These are phyloP conservation scores for Hericium rajendrae DNA, from an alignment of 768 basidiomycete species.

Conservation along the genomic window DNA sequence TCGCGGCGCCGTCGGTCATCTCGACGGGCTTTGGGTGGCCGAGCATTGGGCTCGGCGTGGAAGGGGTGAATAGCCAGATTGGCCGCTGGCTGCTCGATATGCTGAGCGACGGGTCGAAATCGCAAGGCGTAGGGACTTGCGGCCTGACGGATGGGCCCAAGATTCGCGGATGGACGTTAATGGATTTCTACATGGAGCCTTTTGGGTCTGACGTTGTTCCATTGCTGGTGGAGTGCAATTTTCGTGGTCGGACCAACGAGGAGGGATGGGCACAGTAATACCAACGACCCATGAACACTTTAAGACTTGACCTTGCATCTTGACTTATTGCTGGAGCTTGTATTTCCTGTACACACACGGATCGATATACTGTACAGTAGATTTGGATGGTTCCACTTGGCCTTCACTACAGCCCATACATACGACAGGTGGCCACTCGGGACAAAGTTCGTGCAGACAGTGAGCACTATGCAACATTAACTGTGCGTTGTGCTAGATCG, in stretches of 20 bases:
- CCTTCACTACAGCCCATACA: too few species aligned
- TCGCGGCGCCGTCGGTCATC: constrained; percentile 67
- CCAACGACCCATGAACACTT: background rate
- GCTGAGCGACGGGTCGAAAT: constrained; percentile 22
- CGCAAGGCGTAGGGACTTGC: constrained; percentile 2
- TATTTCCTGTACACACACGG: background rate
- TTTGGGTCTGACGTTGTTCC: constrained; percentile 42
- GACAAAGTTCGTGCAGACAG: too few species aligned
- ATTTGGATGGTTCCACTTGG: too few species aligned
- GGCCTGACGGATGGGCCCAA: constrained; percentile 23
- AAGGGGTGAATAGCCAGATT: constrained; percentile 76
- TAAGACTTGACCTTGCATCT: background rate
- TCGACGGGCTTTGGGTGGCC: constrained; percentile 86
- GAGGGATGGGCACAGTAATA: background rate
- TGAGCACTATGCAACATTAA: too few species aligned
- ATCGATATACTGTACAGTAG: background rate
- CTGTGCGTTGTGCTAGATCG: too few species aligned
- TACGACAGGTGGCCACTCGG: too few species aligned
- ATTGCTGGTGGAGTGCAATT: constrained; percentile 73
- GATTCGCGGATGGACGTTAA: constrained; percentile 65
- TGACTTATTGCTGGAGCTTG: background rate
- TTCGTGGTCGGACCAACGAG: constrained; percentile 29
- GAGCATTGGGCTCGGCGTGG: constrained; percentile 62
- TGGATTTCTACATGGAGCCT: constrained; percentile 68
- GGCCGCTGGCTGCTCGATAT: constrained; percentile 59